Percentiles rank a stretch among this genome's conserved stretches.
Conservation (phyloP, 2,329 filamentous ascomycete species). For the Hawksworthiomyces lignivorus region DNA sequence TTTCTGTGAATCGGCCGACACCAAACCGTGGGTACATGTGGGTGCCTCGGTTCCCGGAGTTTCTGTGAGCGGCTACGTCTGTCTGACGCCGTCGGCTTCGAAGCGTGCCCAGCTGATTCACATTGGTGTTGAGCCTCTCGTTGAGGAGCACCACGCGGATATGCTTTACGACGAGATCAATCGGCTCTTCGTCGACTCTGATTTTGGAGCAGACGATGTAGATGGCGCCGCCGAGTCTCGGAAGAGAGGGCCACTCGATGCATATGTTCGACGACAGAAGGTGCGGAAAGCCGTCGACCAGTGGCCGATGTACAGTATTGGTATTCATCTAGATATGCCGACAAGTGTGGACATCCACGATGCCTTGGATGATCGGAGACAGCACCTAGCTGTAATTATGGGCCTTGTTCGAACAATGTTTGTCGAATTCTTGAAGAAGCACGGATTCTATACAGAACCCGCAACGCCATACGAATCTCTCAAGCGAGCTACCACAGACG, state of each 20-base stretch:
- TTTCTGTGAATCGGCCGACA: conserved; percentile 46
- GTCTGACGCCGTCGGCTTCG: conserved; percentile 59
- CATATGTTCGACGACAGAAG: conserved; percentile 33
- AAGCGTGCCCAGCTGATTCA: conserved; percentile 75
- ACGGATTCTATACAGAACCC: conserved; percentile 55
- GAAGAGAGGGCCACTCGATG: conserved; percentile 21
- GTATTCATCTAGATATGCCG: conserved; percentile 40
- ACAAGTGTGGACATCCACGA: conserved; percentile 25
- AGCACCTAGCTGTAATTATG: conserved; percentile 46
- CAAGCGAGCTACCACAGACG: too few relatives aligned
- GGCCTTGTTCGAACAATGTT: conserved; percentile 63
- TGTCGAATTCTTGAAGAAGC: conserved; percentile 65
- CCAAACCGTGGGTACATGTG: conserved; percentile 59
- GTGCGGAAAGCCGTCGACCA: conserved; percentile 62
- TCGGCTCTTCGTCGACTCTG: conserved; percentile 64
- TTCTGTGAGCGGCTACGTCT: conserved; percentile 64
- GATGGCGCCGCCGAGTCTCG: conserved; percentile 20
- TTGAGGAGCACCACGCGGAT: conserved; percentile 47
- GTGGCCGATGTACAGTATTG: conserved; percentile 87
- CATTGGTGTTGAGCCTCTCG: conserved; percentile 62
- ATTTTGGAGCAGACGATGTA: conserved; percentile 53
- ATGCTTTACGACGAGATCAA: conserved; percentile 74
- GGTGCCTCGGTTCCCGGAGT: conserved; percentile 57
- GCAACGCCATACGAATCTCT: neutral
- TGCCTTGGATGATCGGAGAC: conserved; percentile 37